phyloP scores from a whole-genome alignment of 768 basidiomycete genomes.

The Amanita inopinata region DNA sequence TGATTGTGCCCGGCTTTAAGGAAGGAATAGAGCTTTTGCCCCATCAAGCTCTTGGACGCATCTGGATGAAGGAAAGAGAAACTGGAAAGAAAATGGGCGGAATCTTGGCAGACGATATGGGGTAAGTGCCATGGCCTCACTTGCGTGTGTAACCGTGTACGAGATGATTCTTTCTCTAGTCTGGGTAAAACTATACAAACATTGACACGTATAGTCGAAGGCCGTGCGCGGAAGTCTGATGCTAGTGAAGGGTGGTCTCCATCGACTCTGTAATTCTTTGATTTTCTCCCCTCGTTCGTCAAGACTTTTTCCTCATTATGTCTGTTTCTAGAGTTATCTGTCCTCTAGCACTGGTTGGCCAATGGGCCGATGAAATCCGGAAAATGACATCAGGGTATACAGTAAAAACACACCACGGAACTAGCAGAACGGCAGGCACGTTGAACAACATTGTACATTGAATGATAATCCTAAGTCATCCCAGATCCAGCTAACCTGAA shows the following conservation, averaged over 20 bases:
- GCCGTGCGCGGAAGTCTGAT: constrained; percentile 60
- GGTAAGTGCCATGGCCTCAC: constrained; percentile 41
- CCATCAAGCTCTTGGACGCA: constrained; percentile 79
- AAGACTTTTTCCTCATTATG: too few species aligned
- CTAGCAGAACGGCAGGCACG: constrained; percentile 58
- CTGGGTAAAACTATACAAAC: constrained; percentile 91
- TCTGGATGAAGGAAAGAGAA: constrained; percentile 87
- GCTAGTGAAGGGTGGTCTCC: constrained; percentile 62
- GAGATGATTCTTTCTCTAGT: constrained; percentile 30
- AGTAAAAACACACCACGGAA: constrained; percentile 80
- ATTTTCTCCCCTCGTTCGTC: background rate
- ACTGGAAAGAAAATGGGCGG: constrained; percentile 72
- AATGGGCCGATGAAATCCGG: constrained; percentile 83
- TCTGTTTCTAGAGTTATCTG: constrained; percentile 59
- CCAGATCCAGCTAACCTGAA: constrained; percentile 47
- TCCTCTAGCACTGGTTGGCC: constrained; percentile 78
- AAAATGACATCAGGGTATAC: constrained; percentile 58
- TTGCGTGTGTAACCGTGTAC: too few species aligned
- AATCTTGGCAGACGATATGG: constrained; percentile 89
- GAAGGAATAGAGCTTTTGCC: constrained; percentile 65
- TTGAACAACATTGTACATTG: background rate
- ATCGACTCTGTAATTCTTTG: constrained; percentile 52
- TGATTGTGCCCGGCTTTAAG: constrained; percentile 68
- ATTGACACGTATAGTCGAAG: constrained; percentile 78
- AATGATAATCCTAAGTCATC: background rate